Evolutionary conservation across 345 rosid species (phyloP), one percentile per base, ranked within the genome.

Genomic region (Gossypium raimondii): DNA sequence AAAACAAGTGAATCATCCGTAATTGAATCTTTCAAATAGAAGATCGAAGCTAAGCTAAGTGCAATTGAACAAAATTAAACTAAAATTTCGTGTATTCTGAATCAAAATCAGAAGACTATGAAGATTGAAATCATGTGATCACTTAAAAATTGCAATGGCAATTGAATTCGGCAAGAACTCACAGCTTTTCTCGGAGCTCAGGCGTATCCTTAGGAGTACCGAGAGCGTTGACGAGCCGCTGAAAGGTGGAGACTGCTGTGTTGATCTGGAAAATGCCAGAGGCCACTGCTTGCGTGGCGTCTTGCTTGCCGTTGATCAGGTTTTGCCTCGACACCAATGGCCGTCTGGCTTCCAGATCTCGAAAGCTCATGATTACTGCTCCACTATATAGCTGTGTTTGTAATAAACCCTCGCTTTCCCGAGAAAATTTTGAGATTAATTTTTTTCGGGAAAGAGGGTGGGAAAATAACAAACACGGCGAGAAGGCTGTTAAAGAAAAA

Each of bases 211-310:
- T 95, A 66, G 99, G 98, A 63, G 98, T 93, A 10, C 99, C 98
- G 52, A 93, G 97, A 77, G 98, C 89, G 75, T 95, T 95, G 51
- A 93, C 98, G 75, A 93, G 98, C 1, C 99, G 85, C 53, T 90
- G 94, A 80, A 93, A 95, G 7, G 99, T 87, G 25, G 94, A 87
- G 56, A 95, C 98, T 82, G 94, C 87, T 58, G 99, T 95, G 76
- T 90, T 95, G 92, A 95, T 95, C 89, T 90, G 98, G 88, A 95
- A 95, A 17, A 95, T 88, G 48, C 98, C 99, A 11, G 99, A 91
- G 11, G 94, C 97, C 5, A 95, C 93, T 66, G 92, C 97, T 82
- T 95, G 98, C 25, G 97, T 90, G 52, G 96, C 77, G 73, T 91
- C 97, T 75, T 91, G 90, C 77, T 86, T 84, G 65, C 90, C 89